Base-by-base conservation (phyloP, 768 basidiomycete genomes). In the Mycena polygramma region DNA sequence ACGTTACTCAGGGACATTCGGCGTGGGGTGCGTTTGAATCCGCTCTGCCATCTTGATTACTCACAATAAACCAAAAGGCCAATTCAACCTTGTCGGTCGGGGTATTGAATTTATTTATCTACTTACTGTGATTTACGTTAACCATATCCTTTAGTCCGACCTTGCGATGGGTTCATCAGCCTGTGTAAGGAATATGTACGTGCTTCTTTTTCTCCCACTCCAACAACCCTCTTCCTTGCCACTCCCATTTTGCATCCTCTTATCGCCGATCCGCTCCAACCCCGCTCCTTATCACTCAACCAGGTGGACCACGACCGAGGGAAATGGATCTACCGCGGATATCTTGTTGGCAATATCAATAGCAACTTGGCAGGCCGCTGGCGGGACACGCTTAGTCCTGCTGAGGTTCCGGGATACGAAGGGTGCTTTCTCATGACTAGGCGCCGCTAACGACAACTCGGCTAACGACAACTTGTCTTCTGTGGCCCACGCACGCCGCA, bases 241-340 rank as follows among this genome's bases (percentile, higher is more conserved):
- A 60, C 59, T 60, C 59, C 59, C 41, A 41, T 41, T 41, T 30
- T 30, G 30, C 41, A 41, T 41, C 41, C 41, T 41, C 15, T 41
- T 30, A 30, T 30, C 30, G 30, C 30, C 30, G 30, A 30, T 30
- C 30, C 30, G 30, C 30, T 30, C 30, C 30, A 30, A 30, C 30
- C 30, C 30, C 30, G 30, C 30, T 30, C 11, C 20, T 22, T 59
- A 5, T 41, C 41, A 8, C 30, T 51, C 46, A 22, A 46, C 53
- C 69, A 94, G 92, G 81, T 87, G n/a, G 87, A 89, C 67, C 89
- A 87, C 30, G 91, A 91, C 66, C 85, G 95, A 67, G 95, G 94
- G 14, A 89, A 86, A 74, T 96, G 95, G 95, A 80, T 95, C 26
- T 96, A 96, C 79, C 87, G 94, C 57, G 94, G 94, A 14, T 95